Conservation (phyloP, 2,329 filamentous ascomycete genomes). For the Talaromyces sp. region DNA sequence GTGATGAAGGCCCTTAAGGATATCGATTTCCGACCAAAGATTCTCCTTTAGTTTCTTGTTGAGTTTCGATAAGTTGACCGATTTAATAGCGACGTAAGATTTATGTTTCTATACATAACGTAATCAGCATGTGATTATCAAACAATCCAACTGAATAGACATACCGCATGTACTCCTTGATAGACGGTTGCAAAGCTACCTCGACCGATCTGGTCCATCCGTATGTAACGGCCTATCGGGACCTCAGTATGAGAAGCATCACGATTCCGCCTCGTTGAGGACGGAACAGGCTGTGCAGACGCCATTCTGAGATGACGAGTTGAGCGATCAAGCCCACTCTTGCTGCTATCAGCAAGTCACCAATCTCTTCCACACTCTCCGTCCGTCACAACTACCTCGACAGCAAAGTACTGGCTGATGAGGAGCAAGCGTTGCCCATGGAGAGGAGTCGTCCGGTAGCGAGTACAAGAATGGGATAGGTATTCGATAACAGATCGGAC, state of each 20-base stretch:
- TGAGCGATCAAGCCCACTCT: neutral
- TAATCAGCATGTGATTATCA: neutral
- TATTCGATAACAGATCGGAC: neutral
- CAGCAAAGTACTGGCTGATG: slow-evolving; percentile 26
- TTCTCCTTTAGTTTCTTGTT: slow-evolving; percentile 97
- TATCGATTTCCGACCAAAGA: slow-evolving; percentile 90
- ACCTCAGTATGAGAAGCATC: slow-evolving; percentile 34
- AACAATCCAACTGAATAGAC: slow-evolving; percentile 29
- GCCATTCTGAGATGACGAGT: slow-evolving; percentile 32
- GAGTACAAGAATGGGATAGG: neutral
- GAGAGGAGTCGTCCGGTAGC: slow-evolving; percentile 14
- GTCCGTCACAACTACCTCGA: slow-evolving; percentile 38
- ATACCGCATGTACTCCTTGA: slow-evolving; percentile 77
- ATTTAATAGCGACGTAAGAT: slow-evolving; percentile 90
- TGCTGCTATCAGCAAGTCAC: slow-evolving; percentile 31
- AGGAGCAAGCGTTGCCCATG: slow-evolving; percentile 32
- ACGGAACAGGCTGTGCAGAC: slow-evolving; percentile 32
- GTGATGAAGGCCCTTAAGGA: slow-evolving; percentile 88
- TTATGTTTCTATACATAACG: slow-evolving; percentile 62
- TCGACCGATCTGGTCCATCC: slow-evolving; percentile 88
- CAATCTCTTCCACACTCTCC: slow-evolving; percentile 21
- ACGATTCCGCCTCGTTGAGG: slow-evolving; percentile 37
- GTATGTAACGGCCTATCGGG: slow-evolving; percentile 70
- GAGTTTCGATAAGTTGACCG: slow-evolving; percentile 82
- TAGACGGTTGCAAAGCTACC: slow-evolving; percentile 98